Conservation (phyloP, 2,329 filamentous ascomycete genomes). For the Thielaviopsis cerberus region DNA sequence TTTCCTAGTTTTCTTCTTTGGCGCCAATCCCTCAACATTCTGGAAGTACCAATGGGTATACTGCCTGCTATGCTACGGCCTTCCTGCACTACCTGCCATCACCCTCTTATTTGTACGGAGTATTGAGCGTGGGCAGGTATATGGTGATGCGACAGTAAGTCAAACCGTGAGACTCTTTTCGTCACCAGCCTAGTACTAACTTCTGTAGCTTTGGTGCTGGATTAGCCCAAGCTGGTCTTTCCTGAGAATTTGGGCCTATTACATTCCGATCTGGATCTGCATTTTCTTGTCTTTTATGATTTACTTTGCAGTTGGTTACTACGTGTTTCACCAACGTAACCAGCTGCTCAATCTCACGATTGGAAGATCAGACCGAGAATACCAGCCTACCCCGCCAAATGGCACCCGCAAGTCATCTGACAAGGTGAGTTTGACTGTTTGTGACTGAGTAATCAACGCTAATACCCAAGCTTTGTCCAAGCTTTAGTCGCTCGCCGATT, state of each 20-base stretch:
- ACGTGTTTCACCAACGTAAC: slow-evolving; percentile 40
- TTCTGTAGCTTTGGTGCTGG: slow-evolving; percentile 41
- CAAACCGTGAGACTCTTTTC: no score
- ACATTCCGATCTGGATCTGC: slow-evolving; percentile 42
- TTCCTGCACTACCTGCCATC: slow-evolving; percentile 50
- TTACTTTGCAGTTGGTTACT: slow-evolving; percentile 38
- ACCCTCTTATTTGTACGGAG: slow-evolving; percentile 39
- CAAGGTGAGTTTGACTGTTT: slow-evolving; percentile 16
- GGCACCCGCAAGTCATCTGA: slow-evolving; percentile 18
- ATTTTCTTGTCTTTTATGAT: slow-evolving; percentile 35
- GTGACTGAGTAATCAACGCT: neutral
- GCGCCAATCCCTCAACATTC: slow-evolving; percentile 47
- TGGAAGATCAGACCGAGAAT: slow-evolving; percentile 15
- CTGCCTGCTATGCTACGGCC: slow-evolving; percentile 49
- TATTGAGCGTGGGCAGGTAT: slow-evolving; percentile 23
- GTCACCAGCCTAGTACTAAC: neutral
- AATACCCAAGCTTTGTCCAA: no score
- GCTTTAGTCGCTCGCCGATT: slow-evolving; percentile 15
- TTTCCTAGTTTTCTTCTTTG: slow-evolving; percentile 47
- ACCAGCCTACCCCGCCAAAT: slow-evolving; percentile 15
- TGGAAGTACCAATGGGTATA: slow-evolving; percentile 56
- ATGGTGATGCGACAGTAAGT: slow-evolving; percentile 39
- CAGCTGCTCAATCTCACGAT: slow-evolving; percentile 29
- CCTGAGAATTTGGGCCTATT: slow-evolving; percentile 42
- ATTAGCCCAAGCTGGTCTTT: slow-evolving; percentile 34